Base-by-base conservation (phyloP, 208 protist species). In the Trypanosoma mega region DNA sequence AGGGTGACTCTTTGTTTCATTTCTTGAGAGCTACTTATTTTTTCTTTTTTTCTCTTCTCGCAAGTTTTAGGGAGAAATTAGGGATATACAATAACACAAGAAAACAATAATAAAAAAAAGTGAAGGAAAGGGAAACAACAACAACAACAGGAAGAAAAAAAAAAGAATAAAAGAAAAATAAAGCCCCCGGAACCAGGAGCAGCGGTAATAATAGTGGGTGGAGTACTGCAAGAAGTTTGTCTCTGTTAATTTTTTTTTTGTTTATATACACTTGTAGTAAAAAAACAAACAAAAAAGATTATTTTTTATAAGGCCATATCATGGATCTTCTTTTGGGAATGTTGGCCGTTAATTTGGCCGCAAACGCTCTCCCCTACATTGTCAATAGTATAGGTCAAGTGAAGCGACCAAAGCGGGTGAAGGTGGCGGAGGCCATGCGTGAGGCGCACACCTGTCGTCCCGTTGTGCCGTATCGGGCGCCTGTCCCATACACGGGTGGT, bases 401-500 rank as follows among this genome's bases (percentile, higher is more conserved):
- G 5, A 55, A 77, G 34, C 78, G 76, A 1, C 82, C 88, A 2
- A 54, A 77, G 6, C 78, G 74, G 11, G 79, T 95, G 1, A 68
- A 95, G 54, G 71, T 92, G 27, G 33, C 63, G 18, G 43, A 63
- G 21, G 85, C 76, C n/a, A 53, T 78, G 4, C 44, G 78, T 9
- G 68, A 79, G 26, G 78, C 64, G 2, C 57, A 68, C 26, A 65
- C 41, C 6, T 78, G 89, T 45, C 75, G 80, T 2, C 70, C 76
- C 23, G 59, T 90, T 2, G 74, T 92, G 27, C 89, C 89, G 8
- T 96, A 96, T 59, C 64, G 56, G 16, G 82, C 81, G 0, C 79
- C 85, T 0, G 60, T 72, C 18, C 82, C 77, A n/a, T 93, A 96
- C 71, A 90, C 66, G 0, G 82, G 82, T 26, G 90, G 90, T 14